Percentiles rank a stretch among this genome's conserved stretches.
Conservation (phyloP, 805 yeast species). For the Suhomyces sp. region DNA sequence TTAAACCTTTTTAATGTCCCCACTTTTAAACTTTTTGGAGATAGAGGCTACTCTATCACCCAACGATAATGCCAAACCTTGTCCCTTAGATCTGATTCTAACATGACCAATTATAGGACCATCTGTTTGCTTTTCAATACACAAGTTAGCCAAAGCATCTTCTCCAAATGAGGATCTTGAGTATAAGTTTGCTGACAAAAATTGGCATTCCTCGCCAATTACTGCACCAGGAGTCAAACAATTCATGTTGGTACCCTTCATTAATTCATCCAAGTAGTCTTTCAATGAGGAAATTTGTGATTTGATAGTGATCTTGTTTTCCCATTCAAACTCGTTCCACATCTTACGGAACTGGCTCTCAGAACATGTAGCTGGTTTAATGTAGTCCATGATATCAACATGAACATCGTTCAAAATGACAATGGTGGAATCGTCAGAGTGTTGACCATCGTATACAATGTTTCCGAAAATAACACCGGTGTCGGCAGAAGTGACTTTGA, state of each 20-base stretch:
- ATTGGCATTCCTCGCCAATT: conserved; percentile 85
- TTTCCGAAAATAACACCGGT: conserved; percentile 98
- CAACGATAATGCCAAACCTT: conserved; percentile 90
- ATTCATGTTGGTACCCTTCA: conserved; percentile 88
- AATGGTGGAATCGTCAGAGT: conserved; percentile 82
- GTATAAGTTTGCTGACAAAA: conserved; percentile 90
- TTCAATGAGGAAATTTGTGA: conserved; percentile 64
- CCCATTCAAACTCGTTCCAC: conserved; percentile 99
- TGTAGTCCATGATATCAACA: conserved; percentile 95
- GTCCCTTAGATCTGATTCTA: conserved; percentile 95
- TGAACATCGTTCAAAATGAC: conserved; percentile 93
- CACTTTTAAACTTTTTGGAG: conserved; percentile 47
- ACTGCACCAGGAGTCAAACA: conserved; percentile 90
- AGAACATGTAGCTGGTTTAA: conserved; percentile 88
- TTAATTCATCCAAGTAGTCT: conserved; percentile 71
- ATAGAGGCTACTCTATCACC: conserved; percentile 92
- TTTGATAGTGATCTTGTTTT: conserved; percentile 89
- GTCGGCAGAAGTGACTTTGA: conserved; percentile 94
- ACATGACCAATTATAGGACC: conserved; percentile 90
- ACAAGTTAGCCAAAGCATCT: conserved; percentile 93
- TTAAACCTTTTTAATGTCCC: conserved; percentile 8
- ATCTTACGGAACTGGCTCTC: conserved; percentile 89
- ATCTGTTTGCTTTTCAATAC: conserved; percentile 76
- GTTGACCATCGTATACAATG: conserved; percentile 93
- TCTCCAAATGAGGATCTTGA: conserved; percentile 94